Base-by-base conservation (phyloP, 139 green algal genomes). In the Closterium sp. region DNA sequence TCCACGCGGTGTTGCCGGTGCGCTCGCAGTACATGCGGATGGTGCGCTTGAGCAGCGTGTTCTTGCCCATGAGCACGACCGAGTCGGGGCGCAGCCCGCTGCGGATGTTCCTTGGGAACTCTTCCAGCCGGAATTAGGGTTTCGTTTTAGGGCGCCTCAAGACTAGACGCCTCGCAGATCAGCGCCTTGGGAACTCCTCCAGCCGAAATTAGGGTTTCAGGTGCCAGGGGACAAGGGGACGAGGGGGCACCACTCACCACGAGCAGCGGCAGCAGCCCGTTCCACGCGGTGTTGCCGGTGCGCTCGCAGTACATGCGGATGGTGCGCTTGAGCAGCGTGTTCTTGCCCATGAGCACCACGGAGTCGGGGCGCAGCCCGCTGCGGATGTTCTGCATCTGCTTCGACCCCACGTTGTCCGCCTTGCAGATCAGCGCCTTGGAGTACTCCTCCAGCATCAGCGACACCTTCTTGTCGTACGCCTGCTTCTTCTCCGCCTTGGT, bases 321-420 rank as follows among this genome's bases (percentile, higher is more conserved):
- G 96, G 93, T 98, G 93, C 97, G 96, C 95, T 98, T 98, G 96
- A 99, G 98, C 96, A 99, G 97, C 87, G 98, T 99, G 97, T 99
- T 99, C 97, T 99, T 99, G 91, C 98, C 98, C 98, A 99, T 99
- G 30, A 99, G 96, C 70, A 99, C 97, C 73, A 97, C 93, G 79
- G 94, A 97, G 90, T 98, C 92, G 4, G 96, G 96, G 94, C 97
- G 97, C 92, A 99, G 96, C 29, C 96, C 98, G 97, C 97, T 96
- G 89, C 98, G 97, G 95, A 99, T 99, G 95, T 98, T 96, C 96
- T 97, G 97, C 95, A 99, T 98, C 97, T 99, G 98, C 96, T 97
- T 98, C 79, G 97, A 99, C 92, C 98, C 97, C n/a, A 99, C 98
- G 96, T 99, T 99, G 97, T 99, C 98, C 32, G 98, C 98, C 95